Conservation (phyloP, 2,329 filamentous ascomycete genomes). For the Fusarium agapanthi region DNA sequence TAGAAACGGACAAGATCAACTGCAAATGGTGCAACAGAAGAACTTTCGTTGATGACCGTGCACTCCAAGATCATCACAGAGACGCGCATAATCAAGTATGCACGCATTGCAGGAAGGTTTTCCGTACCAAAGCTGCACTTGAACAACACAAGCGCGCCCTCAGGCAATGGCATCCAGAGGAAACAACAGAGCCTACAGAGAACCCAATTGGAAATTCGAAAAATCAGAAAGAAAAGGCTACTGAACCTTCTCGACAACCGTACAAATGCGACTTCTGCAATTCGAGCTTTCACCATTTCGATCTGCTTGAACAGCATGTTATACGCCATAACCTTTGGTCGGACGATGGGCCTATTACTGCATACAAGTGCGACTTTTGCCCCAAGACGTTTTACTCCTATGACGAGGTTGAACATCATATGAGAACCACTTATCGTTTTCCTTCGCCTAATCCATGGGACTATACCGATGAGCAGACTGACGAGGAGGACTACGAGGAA, state of each 20-base stretch:
- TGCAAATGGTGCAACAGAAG: neutral
- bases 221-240: neutral
- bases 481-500: neutral
- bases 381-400: neutral
- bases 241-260: neutral
- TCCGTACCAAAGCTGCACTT: rapidly evolving
- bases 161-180: neutral
- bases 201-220: too few relatives aligned
- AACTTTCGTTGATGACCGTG: rapidly evolving
- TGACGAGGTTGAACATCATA: neutral
- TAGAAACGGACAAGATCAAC: neutral
- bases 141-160: neutral
- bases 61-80: neutral
- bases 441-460: neutral
- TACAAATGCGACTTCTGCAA: neutral
- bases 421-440: neutral
- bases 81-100: neutral
- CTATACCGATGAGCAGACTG: neutral
- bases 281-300: neutral
- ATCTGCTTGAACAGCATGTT: neutral
- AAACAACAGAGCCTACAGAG: neutral
- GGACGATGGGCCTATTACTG: neutral
- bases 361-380: neutral
- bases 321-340: neutral
- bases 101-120: neutral